Base-by-base conservation (phyloP, 768 basidiomycete genomes). In the Rhodotorula graminis region DNA sequence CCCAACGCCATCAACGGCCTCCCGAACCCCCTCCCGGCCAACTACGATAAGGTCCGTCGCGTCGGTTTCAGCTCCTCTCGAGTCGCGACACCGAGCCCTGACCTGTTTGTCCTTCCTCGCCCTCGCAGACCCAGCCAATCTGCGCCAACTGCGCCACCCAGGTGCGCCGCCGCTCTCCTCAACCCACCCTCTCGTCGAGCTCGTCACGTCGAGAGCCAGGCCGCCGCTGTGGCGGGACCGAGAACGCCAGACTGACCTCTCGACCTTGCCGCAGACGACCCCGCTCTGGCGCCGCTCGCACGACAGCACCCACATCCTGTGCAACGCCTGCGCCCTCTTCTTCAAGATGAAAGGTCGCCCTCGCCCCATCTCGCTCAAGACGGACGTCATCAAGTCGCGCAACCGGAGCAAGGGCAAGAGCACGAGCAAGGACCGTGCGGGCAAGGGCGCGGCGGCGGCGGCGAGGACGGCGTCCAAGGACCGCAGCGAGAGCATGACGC, bases 291-390 rank as follows among this genome's bases (percentile, higher is more conserved):
- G 78, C 16, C 73, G 78, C 31, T 76, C 75, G 42, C 73, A 76
- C 60, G 75, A 76, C 60, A 68, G 65, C 57, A 76, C 77, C 18
- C 73, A 77, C 55, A 75, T 77, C 52, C 74, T 79, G n/a, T 79
- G 78, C 76, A 79, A 79, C 46, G 78, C 78, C 23, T 79, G 78
- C 64, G 76, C 75, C 18, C 70, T 79, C n/a, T 78, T 78, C 68
- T 72, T 75, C 64, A 79, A 79, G 66, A 78, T 78, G 77, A 79
- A 79, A 42, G 78, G 75, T 16, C 67, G 69, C 16, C 75, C 78
- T 7, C 76, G 78, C 29, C 78, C 78, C 8, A 76, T 79, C 67
- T 76, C 74, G 25, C 74, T 79, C 71, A 79, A 79, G 62, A 78
- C 78, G 55, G 78, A 79, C 64, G 76, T 77, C 9, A 79, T 79